A percentile compares a stretch with the other conserved stretches of the same genome.
phyloP scores from a whole-genome alignment of 1,284 basidiomycete genomes.

The Calocybe gambosa region DNA sequence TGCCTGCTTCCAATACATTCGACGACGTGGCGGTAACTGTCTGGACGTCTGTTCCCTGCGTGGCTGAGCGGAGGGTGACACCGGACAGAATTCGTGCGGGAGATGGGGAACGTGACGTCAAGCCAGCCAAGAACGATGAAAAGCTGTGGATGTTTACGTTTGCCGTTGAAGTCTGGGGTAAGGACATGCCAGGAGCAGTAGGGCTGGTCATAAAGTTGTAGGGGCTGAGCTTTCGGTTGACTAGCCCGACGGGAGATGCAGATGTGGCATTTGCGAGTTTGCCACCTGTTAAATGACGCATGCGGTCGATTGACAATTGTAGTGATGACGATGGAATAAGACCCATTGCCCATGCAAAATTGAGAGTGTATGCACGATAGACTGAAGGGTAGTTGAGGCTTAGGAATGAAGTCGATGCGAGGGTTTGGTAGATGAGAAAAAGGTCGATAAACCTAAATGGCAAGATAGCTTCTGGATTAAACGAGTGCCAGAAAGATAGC shows the following conservation, averaged over 20 bases:
- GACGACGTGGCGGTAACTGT: slow-evolving; percentile 59
- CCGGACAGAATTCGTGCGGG: slow-evolving; percentile 5
- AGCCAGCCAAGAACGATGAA: not conserved
- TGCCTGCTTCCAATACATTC: slow-evolving; percentile 69
- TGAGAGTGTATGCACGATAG: slow-evolving; percentile 75
- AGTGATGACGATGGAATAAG: slow-evolving; percentile 67
- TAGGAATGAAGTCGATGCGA: slow-evolving; percentile 73
- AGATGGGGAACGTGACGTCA: not conserved
- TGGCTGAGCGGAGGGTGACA: slow-evolving; percentile 7
- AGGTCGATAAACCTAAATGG: slow-evolving; percentile 75
- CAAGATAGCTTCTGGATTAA: slow-evolving; percentile 39
- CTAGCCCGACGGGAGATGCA: slow-evolving; percentile 60
- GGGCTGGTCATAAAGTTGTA: slow-evolving; percentile 45
- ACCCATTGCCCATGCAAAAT: slow-evolving; percentile 87
- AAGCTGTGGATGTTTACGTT: slow-evolving; percentile 2
- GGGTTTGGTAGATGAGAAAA: slow-evolving; percentile 76
- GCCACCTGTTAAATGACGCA: slow-evolving; percentile 81
- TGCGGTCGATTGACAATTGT: slow-evolving; percentile 74
- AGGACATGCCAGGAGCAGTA: not conserved
- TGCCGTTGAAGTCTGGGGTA: not conserved
- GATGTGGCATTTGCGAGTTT: slow-evolving; percentile 51
- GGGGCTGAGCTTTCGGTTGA: slow-evolving; percentile 75
- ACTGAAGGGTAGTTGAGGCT: slow-evolving; percentile 83
- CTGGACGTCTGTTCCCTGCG: slow-evolving; percentile 43
- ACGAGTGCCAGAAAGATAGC: slow-evolving; percentile 64